Percentiles rank a stretch among this genome's conserved stretches.
phyloP scores from a whole-genome alignment of 78 protist genomes.

The Dictyostelium intermedium region DNA sequence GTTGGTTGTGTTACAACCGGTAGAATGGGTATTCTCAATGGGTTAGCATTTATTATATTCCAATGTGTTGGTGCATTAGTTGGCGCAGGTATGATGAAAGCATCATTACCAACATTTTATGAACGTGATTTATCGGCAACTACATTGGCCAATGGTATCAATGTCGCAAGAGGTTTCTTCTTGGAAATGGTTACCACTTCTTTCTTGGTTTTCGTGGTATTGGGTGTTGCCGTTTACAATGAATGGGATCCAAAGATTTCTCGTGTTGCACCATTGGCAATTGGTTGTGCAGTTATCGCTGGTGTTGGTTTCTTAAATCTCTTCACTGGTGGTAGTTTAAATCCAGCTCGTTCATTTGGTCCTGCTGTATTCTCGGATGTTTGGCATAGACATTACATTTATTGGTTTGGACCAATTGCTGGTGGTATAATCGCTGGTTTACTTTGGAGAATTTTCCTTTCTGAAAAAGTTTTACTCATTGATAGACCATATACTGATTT shows the following conservation, averaged over 20 bases:
- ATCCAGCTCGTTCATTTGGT: slow-evolving; percentile 88
- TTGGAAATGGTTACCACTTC: slow-evolving; percentile 68
- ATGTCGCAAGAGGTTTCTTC: slow-evolving; percentile 54
- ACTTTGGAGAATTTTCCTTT: slow-evolving; percentile 58
- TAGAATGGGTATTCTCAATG: slow-evolving; percentile 73
- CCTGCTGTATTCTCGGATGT: slow-evolving; percentile 44
- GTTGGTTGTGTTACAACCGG: slow-evolving; percentile 43
- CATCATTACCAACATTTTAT: slow-evolving; percentile 35
- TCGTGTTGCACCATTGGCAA: slow-evolving; percentile 75
- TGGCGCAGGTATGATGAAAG: slow-evolving; percentile 63
- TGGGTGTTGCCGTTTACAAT: slow-evolving; percentile 60
- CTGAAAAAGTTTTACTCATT: slow-evolving; percentile 39
- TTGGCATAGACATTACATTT: slow-evolving; percentile 48
- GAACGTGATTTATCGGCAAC: slow-evolving; percentile 55
- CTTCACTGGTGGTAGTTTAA: slow-evolving; percentile 85
- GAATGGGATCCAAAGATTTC: slow-evolving; percentile 55
- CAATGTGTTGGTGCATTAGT: slow-evolving; percentile 80
- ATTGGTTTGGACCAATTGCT: slow-evolving; percentile 62
- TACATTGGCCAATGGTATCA: neutral
- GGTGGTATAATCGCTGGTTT: slow-evolving; percentile 67
- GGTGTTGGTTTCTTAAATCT: slow-evolving; percentile 59
- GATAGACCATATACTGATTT: slow-evolving; percentile 77
- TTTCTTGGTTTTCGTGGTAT: slow-evolving; percentile 37
- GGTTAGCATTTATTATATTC: slow-evolving; percentile 50
- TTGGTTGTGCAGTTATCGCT: slow-evolving; percentile 78